A percentile compares a stretch with the other conserved stretches of the same genome.
Conservation (phyloP, 768 basidiomycete genomes). For the Boletus patriciae region DNA sequence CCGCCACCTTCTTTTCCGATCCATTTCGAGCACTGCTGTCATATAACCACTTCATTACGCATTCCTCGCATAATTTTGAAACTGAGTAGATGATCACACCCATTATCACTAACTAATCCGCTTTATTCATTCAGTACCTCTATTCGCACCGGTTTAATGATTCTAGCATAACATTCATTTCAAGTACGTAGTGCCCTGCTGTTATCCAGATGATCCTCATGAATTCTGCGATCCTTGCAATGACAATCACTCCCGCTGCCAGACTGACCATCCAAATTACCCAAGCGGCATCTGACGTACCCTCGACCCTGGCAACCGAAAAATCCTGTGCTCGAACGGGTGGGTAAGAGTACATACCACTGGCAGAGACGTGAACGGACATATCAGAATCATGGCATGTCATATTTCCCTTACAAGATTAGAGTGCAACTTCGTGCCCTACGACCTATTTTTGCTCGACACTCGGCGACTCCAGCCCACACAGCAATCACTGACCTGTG, state of each 20-base stretch:
- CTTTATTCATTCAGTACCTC: slow-evolving; percentile 32
- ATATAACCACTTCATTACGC: slow-evolving; percentile 40
- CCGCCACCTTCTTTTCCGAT: slow-evolving; percentile 22
- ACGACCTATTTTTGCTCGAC: slow-evolving; percentile 2
- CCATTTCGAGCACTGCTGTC: slow-evolving; percentile 38
- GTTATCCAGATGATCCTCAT: slow-evolving; percentile 7
- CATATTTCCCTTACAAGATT: background rate
- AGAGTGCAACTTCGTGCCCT: slow-evolving; percentile 1
- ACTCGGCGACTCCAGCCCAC: background rate
- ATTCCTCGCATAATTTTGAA: slow-evolving; percentile 34
- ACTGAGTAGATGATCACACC: slow-evolving; percentile 29
- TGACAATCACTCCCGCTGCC: background rate
- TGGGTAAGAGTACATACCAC: background rate
- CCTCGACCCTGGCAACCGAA: slow-evolving; percentile 26
- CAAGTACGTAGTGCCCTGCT: slow-evolving; percentile 20
- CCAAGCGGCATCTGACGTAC: background rate
- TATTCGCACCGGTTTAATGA: slow-evolving; percentile 32
- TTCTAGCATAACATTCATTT: slow-evolving; percentile 27
- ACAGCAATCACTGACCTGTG: background rate
- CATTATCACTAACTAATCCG: slow-evolving; percentile 33
- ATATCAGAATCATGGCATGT: background rate
- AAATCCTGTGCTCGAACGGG: slow-evolving; percentile 2
- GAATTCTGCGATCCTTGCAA: slow-evolving; percentile 11
- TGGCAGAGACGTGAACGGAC: background rate
- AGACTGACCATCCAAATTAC: background rate